phyloP scores from a whole-genome alignment of 2,329 filamentous ascomycete species.

The Monilinia vaccinii-corymbosi region DNA sequence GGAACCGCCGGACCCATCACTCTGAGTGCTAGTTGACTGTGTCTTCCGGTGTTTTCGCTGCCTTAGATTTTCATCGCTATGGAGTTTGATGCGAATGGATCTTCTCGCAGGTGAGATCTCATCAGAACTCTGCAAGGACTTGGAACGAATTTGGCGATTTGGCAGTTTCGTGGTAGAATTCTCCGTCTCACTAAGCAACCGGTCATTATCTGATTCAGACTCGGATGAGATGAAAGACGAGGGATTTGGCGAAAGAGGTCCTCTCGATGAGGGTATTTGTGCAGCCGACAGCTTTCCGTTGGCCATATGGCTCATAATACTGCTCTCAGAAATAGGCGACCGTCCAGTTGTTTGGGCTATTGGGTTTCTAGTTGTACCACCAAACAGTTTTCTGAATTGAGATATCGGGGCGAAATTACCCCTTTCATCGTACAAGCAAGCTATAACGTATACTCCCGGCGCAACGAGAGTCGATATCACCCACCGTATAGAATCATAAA shows the following conservation, averaged over 20 bases:
- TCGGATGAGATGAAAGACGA: conserved; percentile 57
- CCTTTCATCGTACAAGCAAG: conserved; percentile 72
- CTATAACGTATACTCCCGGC: conserved; percentile 73
- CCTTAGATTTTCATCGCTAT: conserved; percentile 67
- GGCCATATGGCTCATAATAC: conserved; percentile 10
- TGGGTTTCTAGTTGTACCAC: conserved; percentile 27
- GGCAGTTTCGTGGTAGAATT: conserved; percentile 13
- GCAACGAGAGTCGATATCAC: conserved; percentile 69
- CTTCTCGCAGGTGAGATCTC: conserved; percentile 61
- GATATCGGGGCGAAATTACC: conserved; percentile 71
- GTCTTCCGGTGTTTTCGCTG: conserved; percentile 63
- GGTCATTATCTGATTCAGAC: conserved; percentile 51
- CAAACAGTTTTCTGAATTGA: conserved; percentile 58
- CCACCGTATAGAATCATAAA: conserved; percentile 70
- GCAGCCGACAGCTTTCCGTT: conserved; percentile 14
- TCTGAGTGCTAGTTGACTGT: conserved; percentile 38
- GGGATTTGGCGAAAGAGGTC: conserved; percentile 22
- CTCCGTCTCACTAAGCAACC: conserved; percentile 18
- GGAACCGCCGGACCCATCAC: conserved; percentile 30
- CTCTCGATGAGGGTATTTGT: conserved; percentile 15
- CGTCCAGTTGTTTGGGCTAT: conserved; percentile 29
- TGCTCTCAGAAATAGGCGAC: conserved; percentile 17
- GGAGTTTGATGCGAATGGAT: conserved; percentile 84
- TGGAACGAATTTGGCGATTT: conserved; percentile 51
- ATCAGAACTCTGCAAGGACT: conserved; percentile 49